These are phyloP conservation scores for Parafenestella ontariensis DNA, from an alignment of 2,329 filamentous ascomycete genomes.

Conservation along the genomic window DNA sequence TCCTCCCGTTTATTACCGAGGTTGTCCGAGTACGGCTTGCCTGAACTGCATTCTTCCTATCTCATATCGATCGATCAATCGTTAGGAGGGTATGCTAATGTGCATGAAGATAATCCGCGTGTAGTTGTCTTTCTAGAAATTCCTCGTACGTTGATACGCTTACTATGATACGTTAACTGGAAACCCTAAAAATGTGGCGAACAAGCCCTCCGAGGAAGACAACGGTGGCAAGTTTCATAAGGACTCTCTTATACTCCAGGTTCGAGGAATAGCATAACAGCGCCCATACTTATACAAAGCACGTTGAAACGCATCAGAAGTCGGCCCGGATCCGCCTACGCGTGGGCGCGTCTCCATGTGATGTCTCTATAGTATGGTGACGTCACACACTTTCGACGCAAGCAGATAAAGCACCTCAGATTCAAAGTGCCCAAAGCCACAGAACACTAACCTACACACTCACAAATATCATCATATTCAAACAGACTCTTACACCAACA, in stretches of 20 bases:
- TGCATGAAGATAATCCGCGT: not conserved
- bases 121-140: not conserved
- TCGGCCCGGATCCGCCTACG: not conserved
- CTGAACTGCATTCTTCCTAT: not conserved
- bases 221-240: not conserved
- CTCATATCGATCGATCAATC: not conserved
- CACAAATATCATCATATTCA: not conserved
- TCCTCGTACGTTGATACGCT: not conserved
- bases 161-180: not conserved
- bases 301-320: not conserved
- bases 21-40: conserved; percentile 1
- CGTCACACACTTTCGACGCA: conserved; percentile 6
- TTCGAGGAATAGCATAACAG: not conserved
- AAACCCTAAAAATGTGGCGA: not conserved
- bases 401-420: not conserved
- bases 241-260: not conserved
- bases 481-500: not conserved
- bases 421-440: not conserved
- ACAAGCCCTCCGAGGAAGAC: not conserved
- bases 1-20: conserved; percentile 13
- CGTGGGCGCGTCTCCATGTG: conserved; percentile 12
- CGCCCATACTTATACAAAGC: not conserved
- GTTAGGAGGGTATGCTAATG: not conserved
- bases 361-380: conserved; percentile 7
- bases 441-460: not conserved